Percentiles rank a stretch among this genome's conserved stretches.
Conservation (phyloP, 257 asterid genomes). For the Solanum tacnaense region DNA sequence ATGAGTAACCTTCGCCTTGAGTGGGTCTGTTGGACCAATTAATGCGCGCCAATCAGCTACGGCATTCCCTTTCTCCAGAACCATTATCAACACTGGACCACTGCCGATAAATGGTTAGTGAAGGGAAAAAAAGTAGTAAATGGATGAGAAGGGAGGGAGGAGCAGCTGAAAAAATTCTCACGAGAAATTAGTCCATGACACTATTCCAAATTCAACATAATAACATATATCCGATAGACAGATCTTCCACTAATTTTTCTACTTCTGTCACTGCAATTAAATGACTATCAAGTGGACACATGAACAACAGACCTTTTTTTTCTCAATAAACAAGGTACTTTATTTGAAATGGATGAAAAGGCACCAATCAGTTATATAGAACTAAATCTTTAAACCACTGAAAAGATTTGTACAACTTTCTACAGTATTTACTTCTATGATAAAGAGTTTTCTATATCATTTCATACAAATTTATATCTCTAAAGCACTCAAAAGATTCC, state of each 20-base stretch:
- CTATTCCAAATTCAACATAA: background rate
- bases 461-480: background rate
- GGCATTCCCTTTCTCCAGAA: slow-evolving; percentile 73
- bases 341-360: background rate
- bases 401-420: background rate
- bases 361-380: background rate
- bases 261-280: background rate
- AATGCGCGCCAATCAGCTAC: slow-evolving; percentile 76
- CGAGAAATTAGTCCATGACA: background rate
- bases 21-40: slow-evolving; percentile 81
- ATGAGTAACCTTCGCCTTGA: slow-evolving; percentile 59
- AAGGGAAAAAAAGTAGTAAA: background rate
- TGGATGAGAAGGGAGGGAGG: background rate
- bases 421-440: background rate
- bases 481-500: background rate
- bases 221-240: background rate
- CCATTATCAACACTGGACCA: slow-evolving; percentile 73
- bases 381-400: background rate
- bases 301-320: background rate
- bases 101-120: slow-evolving; percentile 16
- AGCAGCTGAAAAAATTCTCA: background rate
- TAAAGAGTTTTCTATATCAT: background rate
- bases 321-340: background rate
- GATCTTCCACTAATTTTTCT: background rate
- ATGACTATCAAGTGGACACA: background rate